These are phyloP conservation scores for Eucalyptus regnans DNA, from an alignment of 345 rosid genomes.

Conservation along the genomic window DNA sequence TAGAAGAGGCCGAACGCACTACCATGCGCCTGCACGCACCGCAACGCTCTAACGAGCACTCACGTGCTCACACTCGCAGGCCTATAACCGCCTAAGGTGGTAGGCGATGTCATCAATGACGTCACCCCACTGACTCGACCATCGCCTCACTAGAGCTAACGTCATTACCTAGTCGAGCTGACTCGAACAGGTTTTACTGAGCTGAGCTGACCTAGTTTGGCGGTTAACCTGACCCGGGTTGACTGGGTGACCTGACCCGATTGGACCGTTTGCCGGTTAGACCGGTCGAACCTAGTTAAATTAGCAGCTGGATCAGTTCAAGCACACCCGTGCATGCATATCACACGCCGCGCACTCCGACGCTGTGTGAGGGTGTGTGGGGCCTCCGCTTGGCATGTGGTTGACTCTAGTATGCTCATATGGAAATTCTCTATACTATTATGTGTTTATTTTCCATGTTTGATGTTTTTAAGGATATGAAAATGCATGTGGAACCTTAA, in stretches of 20 bases:
- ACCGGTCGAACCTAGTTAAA: rapidly evolving
- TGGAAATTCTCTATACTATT: no score
- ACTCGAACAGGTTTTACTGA: rapidly evolving
- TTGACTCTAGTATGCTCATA: rapidly evolving
- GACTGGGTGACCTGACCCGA: rapidly evolving
- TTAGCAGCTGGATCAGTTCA: rapidly evolving
- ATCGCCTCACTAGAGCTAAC: rapidly evolving
- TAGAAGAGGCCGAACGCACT: rapidly evolving
- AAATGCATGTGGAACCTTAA: no score
- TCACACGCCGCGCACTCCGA: rapidly evolving
- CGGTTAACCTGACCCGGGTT: rapidly evolving
- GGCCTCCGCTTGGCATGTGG: rapidly evolving
- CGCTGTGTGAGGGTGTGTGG: rapidly evolving
- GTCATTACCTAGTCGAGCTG: rapidly evolving
- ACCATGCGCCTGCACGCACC: rapidly evolving
- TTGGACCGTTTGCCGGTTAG: rapidly evolving
- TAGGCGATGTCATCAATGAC: no score
- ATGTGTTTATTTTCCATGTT: no score
- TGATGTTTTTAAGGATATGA: no score
- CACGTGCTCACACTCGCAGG: rapidly evolving
- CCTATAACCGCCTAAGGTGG: no score
- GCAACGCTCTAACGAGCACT: rapidly evolving
- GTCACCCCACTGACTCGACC: rapidly evolving
- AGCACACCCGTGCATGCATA: rapidly evolving
- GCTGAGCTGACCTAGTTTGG: rapidly evolving